Evolutionary conservation across 164 flowering plant species (phyloP).

Genomic region (Akebia trifoliata): DNA sequence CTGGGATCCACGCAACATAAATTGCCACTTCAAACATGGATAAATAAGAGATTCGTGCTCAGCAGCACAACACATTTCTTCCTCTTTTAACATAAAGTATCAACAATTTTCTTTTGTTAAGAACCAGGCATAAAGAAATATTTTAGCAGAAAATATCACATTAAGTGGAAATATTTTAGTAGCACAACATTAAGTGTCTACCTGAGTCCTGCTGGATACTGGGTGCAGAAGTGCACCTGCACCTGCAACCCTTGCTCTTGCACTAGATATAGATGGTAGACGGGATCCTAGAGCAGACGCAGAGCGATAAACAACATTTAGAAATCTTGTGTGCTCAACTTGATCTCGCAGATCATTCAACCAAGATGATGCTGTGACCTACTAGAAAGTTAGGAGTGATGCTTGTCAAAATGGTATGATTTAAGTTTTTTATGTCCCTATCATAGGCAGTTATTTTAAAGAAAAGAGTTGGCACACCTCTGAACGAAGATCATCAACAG

Average conservation of each 20-base stretch:
- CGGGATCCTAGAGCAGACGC: constrained; percentile 92
- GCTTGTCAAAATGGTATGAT: not conserved
- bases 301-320: constrained; percentile 83
- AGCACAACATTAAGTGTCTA: constrained; percentile 16
- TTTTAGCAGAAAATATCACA: not conserved
- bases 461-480: constrained; percentile 52
- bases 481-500: constrained; percentile 85
- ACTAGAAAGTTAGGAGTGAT: constrained; percentile 8
- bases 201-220: constrained; percentile 90
- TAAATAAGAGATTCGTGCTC: no score
- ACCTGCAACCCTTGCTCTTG: constrained; percentile 83
- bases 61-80: no score
- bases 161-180: not conserved
- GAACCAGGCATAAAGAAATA: no score
- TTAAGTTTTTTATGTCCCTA: not conserved
- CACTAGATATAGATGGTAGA: constrained; percentile 77
- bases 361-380: constrained; percentile 98
- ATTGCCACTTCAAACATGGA: not conserved
- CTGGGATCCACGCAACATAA: constrained; percentile 25
- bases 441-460: constrained; percentile 5
- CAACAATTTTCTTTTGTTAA: no score
- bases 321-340: constrained; percentile 74
- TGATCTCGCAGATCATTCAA: constrained; percentile 87
- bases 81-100: no score
- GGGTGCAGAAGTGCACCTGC: constrained; percentile 86